A percentile compares a stretch with the other conserved stretches of the same genome.
phyloP scores from a whole-genome alignment of 78 protist genomes.

The Chrysochromulina parva region DNA sequence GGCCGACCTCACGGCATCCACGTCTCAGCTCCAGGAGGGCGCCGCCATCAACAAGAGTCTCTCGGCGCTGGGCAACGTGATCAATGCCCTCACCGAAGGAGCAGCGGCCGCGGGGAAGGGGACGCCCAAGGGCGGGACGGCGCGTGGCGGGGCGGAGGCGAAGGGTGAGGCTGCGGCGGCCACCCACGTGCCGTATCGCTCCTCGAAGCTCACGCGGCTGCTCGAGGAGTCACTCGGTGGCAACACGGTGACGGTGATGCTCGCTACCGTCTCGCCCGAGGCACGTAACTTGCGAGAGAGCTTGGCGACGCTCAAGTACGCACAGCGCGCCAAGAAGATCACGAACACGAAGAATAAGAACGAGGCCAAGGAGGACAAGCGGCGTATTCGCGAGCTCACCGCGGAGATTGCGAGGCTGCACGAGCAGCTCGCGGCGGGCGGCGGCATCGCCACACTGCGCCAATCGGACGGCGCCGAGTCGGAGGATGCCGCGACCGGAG shows the following conservation, averaged over 20 bases:
- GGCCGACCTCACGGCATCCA: not conserved
- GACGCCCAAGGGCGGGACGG: not conserved
- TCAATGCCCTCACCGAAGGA: not conserved
- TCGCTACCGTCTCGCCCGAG: not conserved
- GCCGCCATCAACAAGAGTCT: conserved; percentile 17
- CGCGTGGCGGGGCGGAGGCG: not conserved
- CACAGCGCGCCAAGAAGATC: not conserved
- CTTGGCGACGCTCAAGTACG: not conserved
- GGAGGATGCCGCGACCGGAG: too few relatives aligned
- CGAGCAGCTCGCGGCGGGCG: not conserved
- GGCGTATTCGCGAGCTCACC: not conserved
- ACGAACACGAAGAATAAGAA: not conserved
- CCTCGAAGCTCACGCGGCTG: not conserved
- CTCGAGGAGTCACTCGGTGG: not conserved
- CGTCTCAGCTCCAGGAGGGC: not conserved
- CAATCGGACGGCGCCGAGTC: too few relatives aligned
- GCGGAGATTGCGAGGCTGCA: not conserved
- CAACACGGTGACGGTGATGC: not conserved
- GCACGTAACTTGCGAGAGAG: not conserved
- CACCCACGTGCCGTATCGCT: not conserved
- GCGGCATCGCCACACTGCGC: too few relatives aligned
- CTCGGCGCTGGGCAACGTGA: not conserved
- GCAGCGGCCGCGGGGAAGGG: not conserved
- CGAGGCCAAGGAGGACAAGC: not conserved
- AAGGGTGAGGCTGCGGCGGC: not conserved